Base-by-base conservation (phyloP, 2,329 filamentous ascomycete species). In the Paecilomyces sp. region DNA sequence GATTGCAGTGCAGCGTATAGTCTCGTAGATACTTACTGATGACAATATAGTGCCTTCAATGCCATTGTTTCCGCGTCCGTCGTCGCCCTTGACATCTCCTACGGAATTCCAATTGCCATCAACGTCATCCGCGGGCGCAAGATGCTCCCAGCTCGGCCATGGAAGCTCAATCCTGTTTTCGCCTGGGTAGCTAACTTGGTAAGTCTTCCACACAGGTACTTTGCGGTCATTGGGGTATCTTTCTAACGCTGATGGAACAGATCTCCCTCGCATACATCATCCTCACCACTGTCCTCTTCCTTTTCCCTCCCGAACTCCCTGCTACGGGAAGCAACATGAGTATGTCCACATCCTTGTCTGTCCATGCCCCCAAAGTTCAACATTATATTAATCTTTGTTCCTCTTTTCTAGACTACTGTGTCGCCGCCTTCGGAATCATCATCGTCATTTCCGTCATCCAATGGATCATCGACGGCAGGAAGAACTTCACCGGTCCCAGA, bases 261-360 rank as follows among this genome's bases (percentile, higher is more conserved):
- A 63, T 75, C 51, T 69, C 73, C 4, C 79, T 92, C 54, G 76
- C 77, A 0, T 92, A 88, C 74, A 83, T 87, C 1, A 75, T 85
- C 12, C 71, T 91, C n/a, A 91, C 88, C 0, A 91, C 88, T 0
- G 84, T 91, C 0, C 79, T 92, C 0, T 91, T 91, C 74, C 80
- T 91, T 22, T 90, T 91, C 73, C 89, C 89, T 2, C 88, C 89
- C 0, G 81, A 80, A 7, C 68, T 86, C 3, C 87, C 87, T 0
- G 86, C 88, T 1, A 85, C 84, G 0, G 79, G 81, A 0, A 83
- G 76, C 65, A 90, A 84, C 74, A 91, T 91, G 88, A 92, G 83
- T 82, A 76, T 67, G 79, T 75, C 41, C 5, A 47, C 18, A 47
- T 9, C 15, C 18, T 18, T 18, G 6, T 2, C 6, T 3, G 4